Base-by-base conservation (phyloP, 1,139 yeast species). In the Suhomyces bokatorum region DNA sequence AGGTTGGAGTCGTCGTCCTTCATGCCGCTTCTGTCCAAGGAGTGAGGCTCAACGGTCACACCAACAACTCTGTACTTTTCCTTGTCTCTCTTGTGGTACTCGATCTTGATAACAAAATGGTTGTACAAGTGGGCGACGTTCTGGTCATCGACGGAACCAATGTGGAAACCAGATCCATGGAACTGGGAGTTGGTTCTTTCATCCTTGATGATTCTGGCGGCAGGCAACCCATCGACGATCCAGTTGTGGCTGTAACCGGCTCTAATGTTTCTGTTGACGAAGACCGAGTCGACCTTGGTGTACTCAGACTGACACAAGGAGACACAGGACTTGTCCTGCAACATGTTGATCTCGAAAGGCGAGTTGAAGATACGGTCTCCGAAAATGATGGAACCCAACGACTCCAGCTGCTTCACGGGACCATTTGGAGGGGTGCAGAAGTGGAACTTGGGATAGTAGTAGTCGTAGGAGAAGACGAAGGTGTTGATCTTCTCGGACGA, bases 291-390 rank as follows among this genome's bases (percentile, higher is more conserved):
- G 6, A 78, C 63, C 29, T 78, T 75, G 31, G 84, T 75, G 62
- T 88, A 89, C 2, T 75, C 46, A 2, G 75, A 16, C 9, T 28
- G 56, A 67, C 99, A 93, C 41, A 91, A 70, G 20, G 62, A 55
- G 45, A 74, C 73, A 73, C 99, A 93, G 10, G 74, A 62, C 55
- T 78, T 78, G 51, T 86, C 78, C 63, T 87, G 78, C 54, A 87
- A 74, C 96, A 93, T 87, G 40, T 78, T 73, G 53, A 93, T 71
- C 45, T 85, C 79, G 59, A 87, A 89, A 2, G 98, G 97, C 8
- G 98, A 89, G 60, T 88, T 85, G 74, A 87, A 90, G 52, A 93
- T 90, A 61, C 99, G 78, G 67, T 93, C 99, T 49, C 99, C 99
- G 65, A 95, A 90, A 46, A 93, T 76, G 52, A 93, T 85, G 1